A percentile compares a stretch with the other conserved stretches of the same genome.
Evolutionary conservation across 306 rosid species (phyloP).

Genomic region (Pueraria montana): DNA sequence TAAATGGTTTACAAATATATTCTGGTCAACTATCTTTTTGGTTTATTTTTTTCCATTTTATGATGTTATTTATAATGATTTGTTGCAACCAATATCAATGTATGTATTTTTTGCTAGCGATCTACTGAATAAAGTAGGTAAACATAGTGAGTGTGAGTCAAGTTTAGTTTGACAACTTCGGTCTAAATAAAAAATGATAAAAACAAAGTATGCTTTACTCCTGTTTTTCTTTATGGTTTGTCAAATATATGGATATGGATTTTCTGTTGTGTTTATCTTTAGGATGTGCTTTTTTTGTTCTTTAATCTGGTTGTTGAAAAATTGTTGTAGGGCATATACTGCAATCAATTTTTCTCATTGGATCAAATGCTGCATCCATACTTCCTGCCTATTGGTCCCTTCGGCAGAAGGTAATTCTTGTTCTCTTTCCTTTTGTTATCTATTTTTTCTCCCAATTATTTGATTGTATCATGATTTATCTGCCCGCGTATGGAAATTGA

Average conservation of each 20-base stretch:
- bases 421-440: neutral
- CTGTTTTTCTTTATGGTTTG: slow-evolving; percentile 16
- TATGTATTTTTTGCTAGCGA: neutral
- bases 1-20: slow-evolving; percentile 9
- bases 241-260: slow-evolving; percentile 31
- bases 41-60: neutral
- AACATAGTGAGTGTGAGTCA: neutral
- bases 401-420: slow-evolving; percentile 71
- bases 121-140: neutral
- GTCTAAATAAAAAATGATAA: slow-evolving; percentile 9
- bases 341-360: slow-evolving; percentile 86
- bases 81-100: neutral
- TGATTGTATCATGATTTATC: slow-evolving; percentile 23
- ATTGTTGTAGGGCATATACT: slow-evolving; percentile 68
- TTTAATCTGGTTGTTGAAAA: slow-evolving; percentile 39
- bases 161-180: neutral
- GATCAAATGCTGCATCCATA: slow-evolving; percentile 85
- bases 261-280: slow-evolving; percentile 9
- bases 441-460: neutral
- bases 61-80: neutral
- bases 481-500: neutral
- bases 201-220: slow-evolving; percentile 1
- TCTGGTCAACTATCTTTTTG: neutral
- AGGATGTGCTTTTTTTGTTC: slow-evolving; percentile 8
- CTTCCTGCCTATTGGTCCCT: slow-evolving; percentile 95